phyloP scores from a whole-genome alignment of 73 alveolate genomes.

The Paramecium sonneborni region DNA sequence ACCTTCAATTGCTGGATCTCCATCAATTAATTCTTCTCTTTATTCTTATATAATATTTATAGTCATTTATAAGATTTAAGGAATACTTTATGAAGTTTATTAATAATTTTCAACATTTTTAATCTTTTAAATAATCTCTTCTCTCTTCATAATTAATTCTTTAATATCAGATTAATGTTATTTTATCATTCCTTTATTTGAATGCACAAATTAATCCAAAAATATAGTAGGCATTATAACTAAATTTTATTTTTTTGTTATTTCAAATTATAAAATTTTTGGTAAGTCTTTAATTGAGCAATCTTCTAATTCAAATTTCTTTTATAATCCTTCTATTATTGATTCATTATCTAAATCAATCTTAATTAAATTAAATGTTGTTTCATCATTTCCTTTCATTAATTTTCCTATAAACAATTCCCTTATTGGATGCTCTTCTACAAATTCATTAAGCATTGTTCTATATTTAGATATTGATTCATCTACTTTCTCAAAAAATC shows the following conservation, averaged over 20 bases:
- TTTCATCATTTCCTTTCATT: not conserved
- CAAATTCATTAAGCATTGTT: not conserved
- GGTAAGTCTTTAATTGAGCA: not conserved
- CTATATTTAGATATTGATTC: conserved; percentile 1
- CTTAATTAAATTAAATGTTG: not conserved
- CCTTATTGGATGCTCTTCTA: not conserved
- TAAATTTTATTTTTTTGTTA: not conserved
- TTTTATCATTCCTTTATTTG: not conserved
- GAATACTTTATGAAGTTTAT: not conserved
- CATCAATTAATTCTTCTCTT: conserved; percentile 31
- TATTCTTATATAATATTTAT: not conserved
- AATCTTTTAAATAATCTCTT: not conserved
- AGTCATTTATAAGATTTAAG: not conserved
- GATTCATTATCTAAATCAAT: not conserved
- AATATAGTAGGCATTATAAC: not conserved
- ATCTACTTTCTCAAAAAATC: conserved; percentile 12
- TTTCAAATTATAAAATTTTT: conserved; percentile 5
- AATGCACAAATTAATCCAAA: not conserved
- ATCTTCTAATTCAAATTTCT: not conserved
- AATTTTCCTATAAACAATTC: not conserved
- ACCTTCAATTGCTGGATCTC: conserved; percentile 56
- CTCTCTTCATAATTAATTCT: not conserved
- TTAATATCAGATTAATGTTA: not conserved
- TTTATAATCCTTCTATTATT: not conserved
- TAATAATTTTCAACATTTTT: conserved; percentile 18